A percentile compares a stretch with the other conserved stretches of the same genome.
phyloP scores from a whole-genome alignment of 805 yeast species.

The Tetrapisispora arboricola region DNA sequence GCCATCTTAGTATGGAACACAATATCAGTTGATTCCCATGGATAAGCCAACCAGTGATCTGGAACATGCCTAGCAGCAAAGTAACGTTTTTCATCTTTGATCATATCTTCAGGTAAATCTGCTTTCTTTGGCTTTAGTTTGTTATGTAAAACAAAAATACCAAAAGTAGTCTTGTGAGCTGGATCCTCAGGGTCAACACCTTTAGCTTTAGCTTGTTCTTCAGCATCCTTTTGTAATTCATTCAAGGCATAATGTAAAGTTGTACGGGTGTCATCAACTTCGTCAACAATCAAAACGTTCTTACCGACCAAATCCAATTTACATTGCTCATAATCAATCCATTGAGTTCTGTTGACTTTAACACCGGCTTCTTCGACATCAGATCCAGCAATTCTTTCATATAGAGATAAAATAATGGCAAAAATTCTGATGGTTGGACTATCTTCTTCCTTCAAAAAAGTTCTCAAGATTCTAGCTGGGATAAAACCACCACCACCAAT shows the following conservation, averaged over 20 bases:
- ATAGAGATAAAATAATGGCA: constrained; percentile 87
- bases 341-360: constrained; percentile 66
- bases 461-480: constrained; percentile 91
- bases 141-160: constrained; percentile 70
- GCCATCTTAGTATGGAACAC: constrained; percentile 65
- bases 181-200: constrained; percentile 37
- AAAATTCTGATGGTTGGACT: constrained; percentile 84
- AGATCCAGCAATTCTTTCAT: constrained; percentile 68
- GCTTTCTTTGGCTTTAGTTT: constrained; percentile 65
- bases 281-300: constrained; percentile 66
- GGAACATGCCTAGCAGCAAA: constrained; percentile 68
- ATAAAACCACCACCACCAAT: constrained; percentile 98
- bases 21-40: constrained; percentile 76
- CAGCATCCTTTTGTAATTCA: constrained; percentile 65
- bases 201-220: constrained; percentile 43
- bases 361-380: constrained; percentile 51
- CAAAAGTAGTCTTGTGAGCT: constrained; percentile 50
- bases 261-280: constrained; percentile 80
- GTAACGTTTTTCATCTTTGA: constrained; percentile 46
- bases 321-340: constrained; percentile 69
- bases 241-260: constrained; percentile 70
- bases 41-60: constrained; percentile 78
- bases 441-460: constrained; percentile 83
- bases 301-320: constrained; percentile 52
- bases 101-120: constrained; percentile 53